Percentiles rank a stretch among this genome's conserved stretches.
phyloP scores from a whole-genome alignment of 495 filamentous ascomycete genomes.

The Pyrenopolyporus hunteri region DNA sequence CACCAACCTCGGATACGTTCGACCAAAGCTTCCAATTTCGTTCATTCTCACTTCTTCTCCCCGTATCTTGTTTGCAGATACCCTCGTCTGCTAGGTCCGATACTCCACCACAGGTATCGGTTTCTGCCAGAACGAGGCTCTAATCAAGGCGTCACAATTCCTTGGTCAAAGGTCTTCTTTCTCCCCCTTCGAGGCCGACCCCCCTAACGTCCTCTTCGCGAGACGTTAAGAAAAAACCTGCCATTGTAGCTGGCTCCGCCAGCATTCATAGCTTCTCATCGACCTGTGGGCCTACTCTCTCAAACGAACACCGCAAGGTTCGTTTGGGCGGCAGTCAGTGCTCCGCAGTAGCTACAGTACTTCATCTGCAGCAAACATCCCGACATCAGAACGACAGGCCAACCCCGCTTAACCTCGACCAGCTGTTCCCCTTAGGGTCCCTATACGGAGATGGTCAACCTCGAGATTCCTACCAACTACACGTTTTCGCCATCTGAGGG shows the following conservation, averaged over 20 bases:
- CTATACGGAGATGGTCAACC: slow-evolving; percentile 76
- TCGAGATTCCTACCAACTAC: slow-evolving; percentile 77
- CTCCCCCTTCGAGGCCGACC: slow-evolving; percentile 82
- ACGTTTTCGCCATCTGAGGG: slow-evolving; percentile 80
- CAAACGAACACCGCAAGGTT: slow-evolving; percentile 86
- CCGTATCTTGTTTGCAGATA: slow-evolving; percentile 61
- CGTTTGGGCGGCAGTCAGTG: slow-evolving; percentile 84
- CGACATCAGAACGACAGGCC: slow-evolving; percentile 25
- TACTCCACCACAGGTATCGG: slow-evolving; percentile 87
- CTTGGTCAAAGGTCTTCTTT: slow-evolving; percentile 78
- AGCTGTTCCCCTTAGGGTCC: slow-evolving; percentile 27
- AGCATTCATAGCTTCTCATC: slow-evolving; percentile 55
- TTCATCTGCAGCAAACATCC: slow-evolving; percentile 31
- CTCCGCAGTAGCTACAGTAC: slow-evolving; percentile 59
- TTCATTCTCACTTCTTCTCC: slow-evolving; percentile 1
- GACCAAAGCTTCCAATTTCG: slow-evolving; percentile 12
- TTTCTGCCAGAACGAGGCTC: slow-evolving; percentile 74
- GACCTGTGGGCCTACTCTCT: slow-evolving; percentile 94
- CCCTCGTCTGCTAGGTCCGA: slow-evolving; percentile 91
- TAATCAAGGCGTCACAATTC: slow-evolving; percentile 78
- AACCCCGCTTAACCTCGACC: not conserved
- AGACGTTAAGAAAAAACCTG: slow-evolving; percentile 55
- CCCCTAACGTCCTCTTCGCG: slow-evolving; percentile 75
- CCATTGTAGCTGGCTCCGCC: slow-evolving; percentile 63
- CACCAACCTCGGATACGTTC: slow-evolving; percentile 54